Evolutionary conservation across 2,329 filamentous ascomycete genomes (phyloP), one percentile per base, ranked within the genome.

Genomic region (Metarhizium humberi): DNA sequence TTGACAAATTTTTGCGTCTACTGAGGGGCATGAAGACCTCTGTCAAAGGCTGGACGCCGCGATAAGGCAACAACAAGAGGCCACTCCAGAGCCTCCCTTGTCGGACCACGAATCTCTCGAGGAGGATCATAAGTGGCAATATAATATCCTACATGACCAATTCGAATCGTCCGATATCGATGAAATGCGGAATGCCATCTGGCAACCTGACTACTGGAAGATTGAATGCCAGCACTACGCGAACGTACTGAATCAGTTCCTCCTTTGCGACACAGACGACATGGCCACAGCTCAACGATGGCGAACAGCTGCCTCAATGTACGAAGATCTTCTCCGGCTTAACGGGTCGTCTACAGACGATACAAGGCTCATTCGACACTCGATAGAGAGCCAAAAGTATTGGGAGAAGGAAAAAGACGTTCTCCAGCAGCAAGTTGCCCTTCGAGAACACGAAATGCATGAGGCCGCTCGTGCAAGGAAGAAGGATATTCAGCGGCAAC

Each of bases 1-100:
- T 25, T 25, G 25, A 25, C 3, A 25, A 25, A 1, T 25, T 25
- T 25, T 25, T 25, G 25, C 25, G 25, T 25, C 25, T 25, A 4
- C 25, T 25, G 25, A 25, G 25, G 42, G 68, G 67, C 67, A 78
- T 78, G 62, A 85, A 76, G 53, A 71, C 68, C 51, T 78, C 75
- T 3, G 81, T 72, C 42, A 45, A 16, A 16, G 6, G n/a, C 20
- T 45, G 4, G 20, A 45, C 20, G 4, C 3, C 11, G 42, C 4
- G 18, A 20, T 11, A 4, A 4, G 16, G 20, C 2, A 45, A 6
- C 18, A 16, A 20, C 42, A 45, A 45, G 16, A 45, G 20, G 42
- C 42, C 18, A 45, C 42, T 20, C 42, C 42, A 11, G 42, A 45
- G 4, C 11, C 16, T 10, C 25, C 42, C 42, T 45, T 18, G 6